Conservation (phyloP, 768 basidiomycete species). For the Lactifluus echinatus region DNA sequence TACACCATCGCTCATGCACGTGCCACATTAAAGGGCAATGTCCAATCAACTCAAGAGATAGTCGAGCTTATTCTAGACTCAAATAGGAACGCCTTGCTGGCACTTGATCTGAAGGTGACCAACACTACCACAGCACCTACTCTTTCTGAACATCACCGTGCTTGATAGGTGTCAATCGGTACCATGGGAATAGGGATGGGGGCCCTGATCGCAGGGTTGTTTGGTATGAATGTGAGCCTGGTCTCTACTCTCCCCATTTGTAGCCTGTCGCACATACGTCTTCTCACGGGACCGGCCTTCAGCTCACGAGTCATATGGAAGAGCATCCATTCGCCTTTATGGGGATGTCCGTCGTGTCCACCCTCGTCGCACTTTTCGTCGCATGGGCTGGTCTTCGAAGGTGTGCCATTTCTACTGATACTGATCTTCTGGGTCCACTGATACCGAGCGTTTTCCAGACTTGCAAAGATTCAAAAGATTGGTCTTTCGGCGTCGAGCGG, state of each 20-base stretch:
- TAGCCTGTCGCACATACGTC: slow-evolving; percentile 6
- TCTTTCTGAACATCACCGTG: neutral
- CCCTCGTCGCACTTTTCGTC: slow-evolving; percentile 49
- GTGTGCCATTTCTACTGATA: slow-evolving; percentile 20
- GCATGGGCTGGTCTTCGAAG: slow-evolving; percentile 61
- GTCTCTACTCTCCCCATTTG: slow-evolving; percentile 6
- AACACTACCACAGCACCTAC: neutral
- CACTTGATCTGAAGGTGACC: slow-evolving; percentile 77
- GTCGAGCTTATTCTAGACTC: slow-evolving; percentile 94
- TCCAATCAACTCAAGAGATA: slow-evolving; percentile 96
- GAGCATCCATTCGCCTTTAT: slow-evolving; percentile 66
- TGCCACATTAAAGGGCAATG: slow-evolving; percentile 54
- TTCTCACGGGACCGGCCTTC: slow-evolving; percentile 7
- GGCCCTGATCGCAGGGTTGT: slow-evolving; percentile 81
- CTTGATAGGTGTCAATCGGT: slow-evolving; percentile 71
- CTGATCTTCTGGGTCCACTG: slow-evolving; percentile 3
- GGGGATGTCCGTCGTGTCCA: slow-evolving; percentile 50
- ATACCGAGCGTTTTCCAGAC: slow-evolving; percentile 22
- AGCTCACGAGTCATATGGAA: slow-evolving; percentile 75
- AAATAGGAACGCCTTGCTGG: slow-evolving; percentile 86
- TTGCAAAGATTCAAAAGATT: slow-evolving; percentile 30
- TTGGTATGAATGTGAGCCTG: slow-evolving; percentile 88
- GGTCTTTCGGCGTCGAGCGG: slow-evolving; percentile 11
- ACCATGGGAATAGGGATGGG: slow-evolving; percentile 91
- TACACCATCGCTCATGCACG: neutral